Conservation (phyloP, 106 monocot species). For the Platanthera guangdongensis region DNA sequence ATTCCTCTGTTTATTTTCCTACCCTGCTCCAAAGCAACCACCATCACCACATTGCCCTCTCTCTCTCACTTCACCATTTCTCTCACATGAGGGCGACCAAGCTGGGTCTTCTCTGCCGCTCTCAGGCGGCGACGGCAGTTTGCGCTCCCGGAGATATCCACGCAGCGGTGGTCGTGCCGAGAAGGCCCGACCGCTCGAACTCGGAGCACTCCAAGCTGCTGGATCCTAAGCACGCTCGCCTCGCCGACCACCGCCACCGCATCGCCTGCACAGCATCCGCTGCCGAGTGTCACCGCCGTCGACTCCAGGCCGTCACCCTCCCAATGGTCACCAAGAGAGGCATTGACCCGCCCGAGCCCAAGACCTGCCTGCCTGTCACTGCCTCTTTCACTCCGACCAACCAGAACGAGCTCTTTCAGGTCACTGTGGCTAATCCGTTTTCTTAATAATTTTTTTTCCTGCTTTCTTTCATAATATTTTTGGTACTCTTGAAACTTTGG, state of each 20-base stretch:
- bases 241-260: slow-evolving; percentile 6
- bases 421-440: slow-evolving; percentile 11
- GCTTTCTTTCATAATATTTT: not conserved
- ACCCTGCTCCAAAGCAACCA: too few relatives aligned
- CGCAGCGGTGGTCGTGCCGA: slow-evolving; percentile 28
- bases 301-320: slow-evolving; percentile 22
- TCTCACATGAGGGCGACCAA: slow-evolving; percentile 23
- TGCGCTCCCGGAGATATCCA: slow-evolving; percentile 44
- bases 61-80: too few relatives aligned
- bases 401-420: slow-evolving; percentile 41
- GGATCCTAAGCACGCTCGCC: too few relatives aligned
- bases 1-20: too few relatives aligned
- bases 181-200: slow-evolving; percentile 28
- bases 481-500: not conserved
- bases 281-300: slow-evolving; percentile 9
- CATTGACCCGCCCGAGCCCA: slow-evolving; percentile 7
- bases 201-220: slow-evolving; percentile 23
- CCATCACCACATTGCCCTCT: not conserved
- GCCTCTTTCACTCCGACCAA: not conserved
- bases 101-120: slow-evolving; percentile 41
- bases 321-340: slow-evolving; percentile 34
- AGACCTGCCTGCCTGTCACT: not conserved
- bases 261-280: slow-evolving; percentile 13
- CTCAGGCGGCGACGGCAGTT: slow-evolving; percentile 49
- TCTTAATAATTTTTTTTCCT: too few relatives aligned